Evolutionary conservation across 495 filamentous ascomycete species (phyloP), one percentile per base, ranked within the genome.

Genomic region (Neurospora cerealis): DNA sequence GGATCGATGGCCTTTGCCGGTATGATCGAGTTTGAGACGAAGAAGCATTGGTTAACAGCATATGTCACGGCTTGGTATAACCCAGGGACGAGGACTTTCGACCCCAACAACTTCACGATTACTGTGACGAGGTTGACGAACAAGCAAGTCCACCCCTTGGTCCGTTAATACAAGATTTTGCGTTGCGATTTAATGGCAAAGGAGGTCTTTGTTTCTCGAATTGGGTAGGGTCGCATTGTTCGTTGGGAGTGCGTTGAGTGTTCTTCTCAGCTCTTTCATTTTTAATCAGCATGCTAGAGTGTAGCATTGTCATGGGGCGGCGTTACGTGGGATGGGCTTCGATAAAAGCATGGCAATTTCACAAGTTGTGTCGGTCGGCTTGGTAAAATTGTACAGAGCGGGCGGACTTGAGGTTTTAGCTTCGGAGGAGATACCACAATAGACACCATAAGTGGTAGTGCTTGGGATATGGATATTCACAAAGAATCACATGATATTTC

Each of bases 1-100:
- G 93, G 93, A 3, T 86, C 86, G 34, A 87, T 95, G 70, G 79
- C 87, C 19, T 83, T 95, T 28, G 81, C 81, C 24, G 93, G 93
- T 1, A 82, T 92, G 2, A 87, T 96, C 0, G 90, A 91, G 71
- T 69, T 95, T 2, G 83, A 86, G 38, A 89, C 91, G 2, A 78
- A 87, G 0, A 87, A 83, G 70, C 90, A 75, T 8, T 70, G 73
- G 32, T 17, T 84, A 24, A 77, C 77, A 3, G 24, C 84, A 17
- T 81, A 83, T 44, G 78, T 77, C 0, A 2, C 73, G 60, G 76
- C 39, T 8, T 83, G 81, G 78, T 83, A 77, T 39, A 76, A 81
- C 48, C 79, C 81, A 0, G 76, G 73, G 38, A 77, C 75, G 2
- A 76, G 75, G 71, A 39, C 48, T 3, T 77, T 74, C 17, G 75